Evolutionary conservation across 257 asterid species (phyloP).

Genomic region (Coffea eugenioides): DNA sequence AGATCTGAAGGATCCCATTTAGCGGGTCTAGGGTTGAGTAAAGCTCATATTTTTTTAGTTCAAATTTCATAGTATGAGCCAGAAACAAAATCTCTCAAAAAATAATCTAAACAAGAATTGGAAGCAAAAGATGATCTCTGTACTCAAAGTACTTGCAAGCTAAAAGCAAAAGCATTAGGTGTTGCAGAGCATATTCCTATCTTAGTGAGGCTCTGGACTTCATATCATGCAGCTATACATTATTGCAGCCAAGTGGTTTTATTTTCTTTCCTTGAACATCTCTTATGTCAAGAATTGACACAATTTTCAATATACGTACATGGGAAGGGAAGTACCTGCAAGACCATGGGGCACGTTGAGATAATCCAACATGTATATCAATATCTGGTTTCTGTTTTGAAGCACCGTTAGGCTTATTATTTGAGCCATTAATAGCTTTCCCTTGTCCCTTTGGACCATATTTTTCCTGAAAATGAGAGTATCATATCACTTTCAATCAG

Average conservation of each 20-base stretch:
- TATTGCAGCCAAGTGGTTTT: neutral
- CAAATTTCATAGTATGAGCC: neutral
- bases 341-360: constrained; percentile 88
- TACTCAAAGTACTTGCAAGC: neutral
- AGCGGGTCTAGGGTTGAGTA: neutral
- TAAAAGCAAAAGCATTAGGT: neutral
- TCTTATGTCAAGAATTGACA: neutral
- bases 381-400: constrained; percentile 72
- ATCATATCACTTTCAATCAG: constrained; percentile 5
- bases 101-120: neutral
- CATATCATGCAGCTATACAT: neutral
- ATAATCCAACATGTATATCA: constrained; percentile 80
- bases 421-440: constrained; percentile 48
- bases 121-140: neutral
- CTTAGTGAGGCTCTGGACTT: neutral
- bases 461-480: constrained; percentile 60
- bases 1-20: neutral
- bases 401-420: constrained; percentile 48
- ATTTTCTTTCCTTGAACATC: neutral
- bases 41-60: neutral
- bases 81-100: neutral
- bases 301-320: neutral
- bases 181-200: neutral
- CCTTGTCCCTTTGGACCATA: constrained; percentile 93
- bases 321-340: constrained; percentile 56